Evolutionary conservation across 495 filamentous ascomycete species (phyloP), one percentile per base, ranked within the genome.

Genomic region (Penicillium pulvis): DNA sequence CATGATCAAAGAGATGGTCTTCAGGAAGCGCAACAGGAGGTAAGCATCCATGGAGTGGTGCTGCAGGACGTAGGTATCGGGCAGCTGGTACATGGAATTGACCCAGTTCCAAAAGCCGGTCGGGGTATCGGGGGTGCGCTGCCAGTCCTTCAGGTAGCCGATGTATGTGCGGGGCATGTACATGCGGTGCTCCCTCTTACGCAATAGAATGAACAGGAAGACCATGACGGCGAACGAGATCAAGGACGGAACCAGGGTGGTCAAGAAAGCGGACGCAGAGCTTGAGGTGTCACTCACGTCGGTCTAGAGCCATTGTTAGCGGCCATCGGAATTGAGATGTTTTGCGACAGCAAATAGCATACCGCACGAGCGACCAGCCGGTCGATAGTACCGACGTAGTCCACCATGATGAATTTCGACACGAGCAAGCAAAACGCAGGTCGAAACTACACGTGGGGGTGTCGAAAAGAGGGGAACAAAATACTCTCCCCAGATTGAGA

Each of bases 151-250:
- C 61, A 96, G 69, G 56, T 80, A 87, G 30, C 91, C 89, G 36
- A 98, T 74, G 71, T 93, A 96, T 23, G 91, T 93, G 73, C 93
- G 83, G 3, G 94, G 94, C 50, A 90, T 87, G 78, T 98, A 98
- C 73, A 83, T 88, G 46, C 93, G 84, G 56, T 80, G 83, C 50
- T 93, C 79, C 46, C 78, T 87, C 58, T 76, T 80, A 30, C 94
- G 86, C 56, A 98, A 75, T 55, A 94, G 69, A 51, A 96, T 71
- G 81, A 97, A 98, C 48, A 90, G 63, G 24, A 76, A 35, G 31
- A 91, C 55, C 73, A 92, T 91, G 57, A 87, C 67, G n/a, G 90
- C 58, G 16, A 85, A 67, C 42, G 46, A 28, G 35, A 68, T 46
- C 46, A 67, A n/a, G 26, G 62, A 51, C 16, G 92, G 91, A 11